Conservation (phyloP, 208 protist species). For the Acanthamoeba sp. region DNA sequence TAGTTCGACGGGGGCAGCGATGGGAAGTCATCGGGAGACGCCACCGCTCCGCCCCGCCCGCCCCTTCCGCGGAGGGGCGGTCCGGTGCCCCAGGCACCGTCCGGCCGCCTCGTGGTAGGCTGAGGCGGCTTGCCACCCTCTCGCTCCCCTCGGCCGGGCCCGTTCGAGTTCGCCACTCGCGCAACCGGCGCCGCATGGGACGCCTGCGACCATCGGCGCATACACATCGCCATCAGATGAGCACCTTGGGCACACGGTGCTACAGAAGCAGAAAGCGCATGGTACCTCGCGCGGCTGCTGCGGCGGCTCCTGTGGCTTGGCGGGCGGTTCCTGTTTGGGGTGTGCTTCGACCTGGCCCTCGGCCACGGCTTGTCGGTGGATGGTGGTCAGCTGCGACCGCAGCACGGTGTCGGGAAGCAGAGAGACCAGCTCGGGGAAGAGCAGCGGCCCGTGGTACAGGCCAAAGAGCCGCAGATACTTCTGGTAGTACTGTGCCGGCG, state of each 20-base stretch:
- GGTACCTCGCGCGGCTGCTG: neutral
- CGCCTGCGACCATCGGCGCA: neutral
- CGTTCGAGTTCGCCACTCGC: neutral
- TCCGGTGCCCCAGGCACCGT: constrained; percentile 18
- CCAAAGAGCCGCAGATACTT: constrained; percentile 28
- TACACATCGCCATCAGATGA: no score
- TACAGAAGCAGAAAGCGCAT: no score
- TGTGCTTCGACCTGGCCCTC: neutral
- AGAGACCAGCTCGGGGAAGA: constrained; percentile 51
- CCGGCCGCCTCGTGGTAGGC: neutral
- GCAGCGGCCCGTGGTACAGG: neutral
- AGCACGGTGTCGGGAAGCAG: constrained; percentile 51
- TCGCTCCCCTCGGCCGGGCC: neutral
- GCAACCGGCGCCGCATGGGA: neutral
- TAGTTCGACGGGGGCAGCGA: constrained; percentile 2
- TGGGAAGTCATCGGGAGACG: neutral
- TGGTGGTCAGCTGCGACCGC: neutral
- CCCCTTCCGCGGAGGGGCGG: neutral
- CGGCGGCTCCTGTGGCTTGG: neutral
- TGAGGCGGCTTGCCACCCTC: constrained; percentile 31
- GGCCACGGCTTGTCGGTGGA: constrained; percentile 21
- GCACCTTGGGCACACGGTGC: no score
- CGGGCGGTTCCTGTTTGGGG: neutral
- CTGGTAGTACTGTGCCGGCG: constrained; percentile 50
- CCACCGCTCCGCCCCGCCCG: neutral